Base-by-base conservation (phyloP, 495 filamentous ascomycete genomes). In the Clavariopsis aquatica region DNA sequence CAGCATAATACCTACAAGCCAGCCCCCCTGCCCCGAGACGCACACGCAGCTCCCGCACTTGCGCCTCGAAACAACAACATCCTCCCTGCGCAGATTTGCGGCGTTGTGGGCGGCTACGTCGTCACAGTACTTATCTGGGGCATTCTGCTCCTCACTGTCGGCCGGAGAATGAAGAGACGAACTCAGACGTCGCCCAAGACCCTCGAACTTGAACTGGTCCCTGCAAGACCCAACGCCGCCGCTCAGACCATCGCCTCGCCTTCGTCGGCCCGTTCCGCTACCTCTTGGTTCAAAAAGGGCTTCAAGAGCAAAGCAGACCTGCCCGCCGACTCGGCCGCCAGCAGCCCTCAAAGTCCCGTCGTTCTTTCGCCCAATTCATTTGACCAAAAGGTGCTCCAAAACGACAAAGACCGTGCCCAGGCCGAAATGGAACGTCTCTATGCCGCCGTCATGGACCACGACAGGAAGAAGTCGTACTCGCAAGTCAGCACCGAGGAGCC, bases 341-440 rank as follows among this genome's bases (percentile, higher is more conserved):
- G 65, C 55, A 69, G 70, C 43, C 61, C 71, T 13, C 43, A 34
- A 10, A 74, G 71, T 58, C 77, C 77, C 6, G 70, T 57, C 23
- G 57, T 69, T 28, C 60, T 71, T 65, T 86, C 82, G 58, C 79
- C 84, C 56, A 74, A 78, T 28, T 86, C 83, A 12, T 86, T 96
- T 57, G 92, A 97, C 74, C 84, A 87, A 56, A 82, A 82, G 46
- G 83, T 95, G 28, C 82, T 96, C 27, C 83, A 87, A 36, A 79
- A 81, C 61, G 90, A 96, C 77, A 84, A 83, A 64, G 83, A 81
- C 65, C 83, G 85, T 74, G 84, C 87, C 71, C 87, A 93, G 72
- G 80, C 84, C 62, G 87, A 96, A 72, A 86, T 97, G 78, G 91
- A 94, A 72, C 86, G 90, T 74, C 85, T 97, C 69, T 97, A 97